Conservation (phyloP, 805 yeast species). For the Saccharomyces jurei region DNA sequence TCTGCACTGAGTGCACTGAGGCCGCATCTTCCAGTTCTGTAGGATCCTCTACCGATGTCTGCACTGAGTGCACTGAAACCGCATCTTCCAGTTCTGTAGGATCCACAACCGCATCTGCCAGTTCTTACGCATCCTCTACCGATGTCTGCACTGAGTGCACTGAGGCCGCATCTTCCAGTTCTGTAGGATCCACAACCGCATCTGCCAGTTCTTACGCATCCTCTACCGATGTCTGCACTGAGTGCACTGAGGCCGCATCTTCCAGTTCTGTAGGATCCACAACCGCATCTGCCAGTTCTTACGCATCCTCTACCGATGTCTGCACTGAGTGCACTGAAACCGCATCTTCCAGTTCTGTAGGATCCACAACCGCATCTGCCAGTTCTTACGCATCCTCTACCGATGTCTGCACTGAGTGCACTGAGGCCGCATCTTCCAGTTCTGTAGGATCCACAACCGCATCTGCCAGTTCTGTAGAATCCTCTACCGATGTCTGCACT, state of each 20-base stretch:
- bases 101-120: neutral
- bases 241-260: neutral
- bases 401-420: neutral
- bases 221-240: neutral
- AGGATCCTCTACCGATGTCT: neutral
- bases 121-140: neutral
- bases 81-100: no score
- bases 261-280: neutral
- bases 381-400: neutral
- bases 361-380: neutral
- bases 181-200: neutral
- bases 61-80: neutral
- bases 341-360: neutral
- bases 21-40: neutral
- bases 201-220: neutral
- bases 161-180: no score
- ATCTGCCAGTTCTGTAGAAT: neutral
- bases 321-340: neutral
- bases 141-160: no score
- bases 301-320: neutral
- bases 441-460: neutral
- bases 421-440: neutral
- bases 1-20: no score
- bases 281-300: neutral
- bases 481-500: neutral